These are phyloP conservation scores for Solanum pinnatisectum DNA, from an alignment of 257 asterid genomes.

Conservation along the genomic window DNA sequence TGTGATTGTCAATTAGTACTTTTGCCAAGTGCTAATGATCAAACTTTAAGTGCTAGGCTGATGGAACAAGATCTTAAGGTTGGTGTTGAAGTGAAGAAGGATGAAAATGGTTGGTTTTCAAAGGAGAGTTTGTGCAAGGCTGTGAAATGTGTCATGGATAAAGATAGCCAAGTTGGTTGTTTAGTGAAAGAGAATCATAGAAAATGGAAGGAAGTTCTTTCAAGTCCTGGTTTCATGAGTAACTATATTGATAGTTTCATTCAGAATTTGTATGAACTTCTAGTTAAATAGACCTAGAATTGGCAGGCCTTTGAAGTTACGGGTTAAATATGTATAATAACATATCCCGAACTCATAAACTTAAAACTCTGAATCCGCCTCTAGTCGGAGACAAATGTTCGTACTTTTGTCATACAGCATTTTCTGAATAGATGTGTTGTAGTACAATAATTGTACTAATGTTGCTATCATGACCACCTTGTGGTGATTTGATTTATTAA, in stretches of 20 bases:
- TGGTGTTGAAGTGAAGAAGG: constrained; percentile 4
- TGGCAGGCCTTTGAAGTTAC: neutral
- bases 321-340: neutral
- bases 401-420: neutral
- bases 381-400: neutral
- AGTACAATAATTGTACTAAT: neutral
- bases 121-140: constrained; percentile 24
- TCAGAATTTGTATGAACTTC: constrained; percentile 1
- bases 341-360: neutral
- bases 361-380: neutral
- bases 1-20: constrained; percentile 4
- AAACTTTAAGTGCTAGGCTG: constrained; percentile 8
- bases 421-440: neutral
- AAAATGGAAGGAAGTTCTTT: constrained; percentile 8
- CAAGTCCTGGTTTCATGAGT: neutral
- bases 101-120: constrained; percentile 28
- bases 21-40: constrained; percentile 7
- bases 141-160: constrained; percentile 22
- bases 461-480: neutral
- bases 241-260: constrained; percentile 22
- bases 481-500: neutral
- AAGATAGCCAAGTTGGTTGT: constrained; percentile 13
- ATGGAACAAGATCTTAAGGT: constrained; percentile 6
- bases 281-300: neutral
- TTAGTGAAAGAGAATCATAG: constrained; percentile 21